Evolutionary conservation across 495 filamentous ascomycete genomes (phyloP).

Genomic region (Hypoxylon trugodes): DNA sequence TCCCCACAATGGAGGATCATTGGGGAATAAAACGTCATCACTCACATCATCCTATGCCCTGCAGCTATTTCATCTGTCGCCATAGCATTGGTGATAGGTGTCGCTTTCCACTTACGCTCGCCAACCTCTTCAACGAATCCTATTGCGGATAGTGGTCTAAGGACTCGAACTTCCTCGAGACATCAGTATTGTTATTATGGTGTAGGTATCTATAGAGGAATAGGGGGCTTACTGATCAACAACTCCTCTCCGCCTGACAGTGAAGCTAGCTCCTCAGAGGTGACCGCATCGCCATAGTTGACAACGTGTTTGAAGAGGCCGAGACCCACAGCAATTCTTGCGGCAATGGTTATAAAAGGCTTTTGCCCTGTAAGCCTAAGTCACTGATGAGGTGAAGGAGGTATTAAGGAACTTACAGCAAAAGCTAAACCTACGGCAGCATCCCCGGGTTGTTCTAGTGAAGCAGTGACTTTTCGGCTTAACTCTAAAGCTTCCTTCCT

Average conservation of each 20-base stretch:
- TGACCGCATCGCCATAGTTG: neutral
- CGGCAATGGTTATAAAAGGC: slow-evolving; percentile 21
- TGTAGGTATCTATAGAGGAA: neutral
- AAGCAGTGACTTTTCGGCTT: slow-evolving; percentile 16
- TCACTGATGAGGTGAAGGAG: neutral
- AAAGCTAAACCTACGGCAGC: slow-evolving; percentile 23
- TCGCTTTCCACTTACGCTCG: slow-evolving; percentile 25
- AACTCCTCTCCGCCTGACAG: slow-evolving; percentile 37
- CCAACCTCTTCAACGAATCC: slow-evolving; percentile 32
- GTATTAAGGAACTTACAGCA: slow-evolving; percentile 15
- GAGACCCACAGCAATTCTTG: slow-evolving; percentile 28
- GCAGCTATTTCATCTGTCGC: slow-evolving; percentile 27
- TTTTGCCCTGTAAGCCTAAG: neutral
- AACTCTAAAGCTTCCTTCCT: slow-evolving; percentile 26
- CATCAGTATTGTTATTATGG: too few species aligned
- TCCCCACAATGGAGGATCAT: neutral
- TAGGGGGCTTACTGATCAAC: slow-evolving; percentile 29
- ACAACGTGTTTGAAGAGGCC: slow-evolving; percentile 29
- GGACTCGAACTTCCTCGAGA: slow-evolving; percentile 13
- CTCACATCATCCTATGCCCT: slow-evolving; percentile 36
- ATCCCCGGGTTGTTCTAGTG: slow-evolving; percentile 34
- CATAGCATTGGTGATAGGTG: slow-evolving; percentile 28
- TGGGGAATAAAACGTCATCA: neutral
- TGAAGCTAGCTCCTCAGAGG: slow-evolving; percentile 22
- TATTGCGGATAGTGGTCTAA: slow-evolving; percentile 15